Evolutionary conservation across 2,329 filamentous ascomycete genomes (phyloP), one percentile per base, ranked within the genome.

Genomic region (Curvularia sp.): DNA sequence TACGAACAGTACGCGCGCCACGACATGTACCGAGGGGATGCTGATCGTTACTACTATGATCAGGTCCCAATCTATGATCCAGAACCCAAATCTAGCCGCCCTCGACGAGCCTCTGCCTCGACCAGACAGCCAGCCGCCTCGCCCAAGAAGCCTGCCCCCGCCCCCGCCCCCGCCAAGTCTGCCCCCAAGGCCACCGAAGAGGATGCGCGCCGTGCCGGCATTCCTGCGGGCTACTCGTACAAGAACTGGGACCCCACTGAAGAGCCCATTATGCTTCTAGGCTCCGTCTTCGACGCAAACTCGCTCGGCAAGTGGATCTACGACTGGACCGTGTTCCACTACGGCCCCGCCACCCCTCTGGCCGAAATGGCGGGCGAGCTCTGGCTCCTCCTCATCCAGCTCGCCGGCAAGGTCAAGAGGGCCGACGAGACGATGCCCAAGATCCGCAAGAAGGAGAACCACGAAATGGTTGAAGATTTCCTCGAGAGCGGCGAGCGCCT

Each of bases 251-350:
- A 99, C 76, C 94, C 94, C 0, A 88, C 87, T 27, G 94, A 98
- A 81, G 88, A 93, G 68, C 95, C 95, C 50, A 97, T 99, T 75
- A 89, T 97, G 74, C 86, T 99, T 25, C 85, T 98, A 21, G 95
- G 95, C 49, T 96, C 92, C 74, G 95, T 98, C 55, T 98, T 98
- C 74, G 95, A 98, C 75, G 92, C 94, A 73, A 97, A 98, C 84
- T 97, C 92, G 25, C 85, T 99, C 28, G 95, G 95, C 73, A 97
- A 97, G 80, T 99, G 95, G 95, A 96, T 99, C 74, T 99, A 97
- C 79, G 95, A 98, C 83, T 99, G 95, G 95, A 97, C 95, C 18
- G 92, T 97, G 64, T 97, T 92, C 81, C 89, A 90, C 76, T 89
- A 96, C 67, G 92, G 92, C 36, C 86, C 92, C 13, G 86, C 86